Evolutionary conservation across 2,329 filamentous ascomycete genomes (phyloP), one percentile per base, ranked within the genome.

Genomic region (Fusarium sp.): DNA sequence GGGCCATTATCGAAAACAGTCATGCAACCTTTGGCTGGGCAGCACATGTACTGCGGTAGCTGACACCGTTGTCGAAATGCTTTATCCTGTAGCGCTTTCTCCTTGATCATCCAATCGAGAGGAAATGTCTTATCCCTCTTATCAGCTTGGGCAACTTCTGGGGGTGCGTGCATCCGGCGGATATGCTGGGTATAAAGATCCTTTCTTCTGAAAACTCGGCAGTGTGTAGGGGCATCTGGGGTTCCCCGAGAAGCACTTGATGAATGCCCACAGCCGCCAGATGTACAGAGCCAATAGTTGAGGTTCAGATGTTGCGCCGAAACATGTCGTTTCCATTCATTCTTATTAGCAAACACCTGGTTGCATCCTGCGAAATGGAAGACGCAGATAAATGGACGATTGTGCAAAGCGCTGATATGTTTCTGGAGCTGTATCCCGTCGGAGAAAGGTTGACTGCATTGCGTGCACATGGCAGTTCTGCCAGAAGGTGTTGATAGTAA

Each of bases 251-350:
- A 62, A 5, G 65, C 72, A 46, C 74, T 77, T 25, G 75, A 76
- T 13, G 76, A 72, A 26, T 80, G 75, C 18, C 77, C 79, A 76
- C 89, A 91, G 10, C 79, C 75, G 65, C 88, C 91, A 31, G 91
- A 83, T 69, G 90, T 86, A 81, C 94, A 98, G 60, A 91, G 84
- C 88, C 90, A 98, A 80, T 90, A 92, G 45, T 86, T 82, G 5
- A 93, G 83, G 56, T 90, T 87, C 23, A 97, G 83, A 76, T 98
- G 95, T 76, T 97, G 92, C 0, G 91, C 92, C 31, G 84, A 82
- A 74, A 95, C 89, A 77, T 98, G 95, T 0, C 95, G 89, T 79
- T 98, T 98, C 95, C 95, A 98, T 78, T 98, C 94, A 77, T 97
- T 97, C 81, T 97, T 97, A 71, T 86, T 90, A 5, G 87, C 85